These are phyloP conservation scores for Ceratobasidium sp. DNA, from an alignment of 1,284 basidiomycete genomes.

Conservation along the genomic window DNA sequence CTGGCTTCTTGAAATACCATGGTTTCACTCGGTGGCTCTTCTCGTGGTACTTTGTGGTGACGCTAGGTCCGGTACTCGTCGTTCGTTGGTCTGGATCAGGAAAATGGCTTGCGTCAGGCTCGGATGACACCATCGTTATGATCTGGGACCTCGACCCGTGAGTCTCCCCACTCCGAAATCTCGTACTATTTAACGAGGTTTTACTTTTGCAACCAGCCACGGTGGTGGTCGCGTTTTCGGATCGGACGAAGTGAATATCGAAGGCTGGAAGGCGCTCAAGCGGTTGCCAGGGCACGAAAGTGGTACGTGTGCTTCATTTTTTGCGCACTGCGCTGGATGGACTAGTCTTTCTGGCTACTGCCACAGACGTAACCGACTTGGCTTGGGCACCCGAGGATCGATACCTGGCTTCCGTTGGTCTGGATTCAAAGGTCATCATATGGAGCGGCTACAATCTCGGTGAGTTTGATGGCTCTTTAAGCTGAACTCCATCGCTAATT, in stretches of 20 bases:
- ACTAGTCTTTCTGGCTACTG: not conserved
- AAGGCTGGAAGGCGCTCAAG: slow-evolving; percentile 94
- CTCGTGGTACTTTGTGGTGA: too few species aligned
- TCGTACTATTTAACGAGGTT: not conserved
- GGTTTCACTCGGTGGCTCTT: too few species aligned
- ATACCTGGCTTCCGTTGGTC: slow-evolving; percentile 91
- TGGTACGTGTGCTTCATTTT: slow-evolving; percentile 59
- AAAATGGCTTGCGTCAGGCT: slow-evolving; percentile 92
- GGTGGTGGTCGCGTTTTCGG: slow-evolving; percentile 89
- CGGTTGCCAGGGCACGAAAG: slow-evolving; percentile 92
- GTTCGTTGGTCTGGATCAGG: slow-evolving; percentile 98
- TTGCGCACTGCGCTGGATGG: not conserved
- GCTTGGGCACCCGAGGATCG: slow-evolving; percentile 93
- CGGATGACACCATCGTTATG: slow-evolving; percentile 94
- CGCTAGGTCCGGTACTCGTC: slow-evolving; percentile 79
- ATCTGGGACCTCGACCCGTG: slow-evolving; percentile 97
- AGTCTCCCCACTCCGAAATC: slow-evolving; percentile 53
- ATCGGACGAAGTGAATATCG: slow-evolving; percentile 92
- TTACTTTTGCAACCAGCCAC: slow-evolving; percentile 56
- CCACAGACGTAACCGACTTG: slow-evolving; percentile 88
- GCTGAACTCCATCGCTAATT: not conserved
- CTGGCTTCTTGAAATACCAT: not conserved
- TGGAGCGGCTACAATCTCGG: slow-evolving; percentile 92
- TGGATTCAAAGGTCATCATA: slow-evolving; percentile 89
- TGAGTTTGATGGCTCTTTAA: slow-evolving; percentile 51